These are phyloP conservation scores for Fusarium burgessii DNA, from an alignment of 2,329 filamentous ascomycete genomes.

Conservation along the genomic window DNA sequence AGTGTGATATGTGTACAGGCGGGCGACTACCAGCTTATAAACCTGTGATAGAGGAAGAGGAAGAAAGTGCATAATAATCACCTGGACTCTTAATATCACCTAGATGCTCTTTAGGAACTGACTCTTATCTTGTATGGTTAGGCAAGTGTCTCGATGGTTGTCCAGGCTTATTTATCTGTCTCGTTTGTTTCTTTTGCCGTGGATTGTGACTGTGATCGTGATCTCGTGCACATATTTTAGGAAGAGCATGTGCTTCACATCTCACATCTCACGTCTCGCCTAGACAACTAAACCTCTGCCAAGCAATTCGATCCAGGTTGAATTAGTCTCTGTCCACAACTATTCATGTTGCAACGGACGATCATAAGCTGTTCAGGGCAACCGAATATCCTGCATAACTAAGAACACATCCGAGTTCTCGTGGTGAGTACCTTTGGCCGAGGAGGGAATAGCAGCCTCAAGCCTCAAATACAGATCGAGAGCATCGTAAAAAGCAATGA, in stretches of 20 bases:
- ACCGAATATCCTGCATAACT: conserved; percentile 27
- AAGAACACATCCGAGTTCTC: conserved; percentile 9
- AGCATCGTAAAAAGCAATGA: conserved; percentile 28
- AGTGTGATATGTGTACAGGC: not conserved
- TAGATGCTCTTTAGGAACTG: not conserved
- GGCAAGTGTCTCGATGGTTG: conserved; percentile 1
- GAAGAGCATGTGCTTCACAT: conserved; percentile 30
- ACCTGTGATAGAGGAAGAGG: not conserved
- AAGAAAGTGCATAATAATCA: not conserved
- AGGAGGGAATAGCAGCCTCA: conserved; percentile 24
- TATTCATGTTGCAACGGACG: conserved; percentile 17
- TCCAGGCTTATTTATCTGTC: conserved; percentile 6
- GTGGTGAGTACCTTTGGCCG: conserved; percentile 17
- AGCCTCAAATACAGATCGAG: conserved; percentile 37
- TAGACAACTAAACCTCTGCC: conserved; percentile 28
- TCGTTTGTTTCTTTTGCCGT: conserved; percentile 7
- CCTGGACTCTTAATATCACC: not conserved
- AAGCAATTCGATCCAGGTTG: conserved; percentile 9
- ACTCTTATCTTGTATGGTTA: not conserved
- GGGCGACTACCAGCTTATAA: not conserved
- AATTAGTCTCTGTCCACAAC: conserved; percentile 2
- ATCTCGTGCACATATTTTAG: conserved; percentile 35
- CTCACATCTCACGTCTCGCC: conserved; percentile 23
- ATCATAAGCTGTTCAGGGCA: conserved; percentile 30
- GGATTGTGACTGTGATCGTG: conserved; percentile 32